Evolutionary conservation across 352 stramenopile species (phyloP), one percentile per base, ranked within the genome.

Genomic region (Globisporangium mamillatum): DNA sequence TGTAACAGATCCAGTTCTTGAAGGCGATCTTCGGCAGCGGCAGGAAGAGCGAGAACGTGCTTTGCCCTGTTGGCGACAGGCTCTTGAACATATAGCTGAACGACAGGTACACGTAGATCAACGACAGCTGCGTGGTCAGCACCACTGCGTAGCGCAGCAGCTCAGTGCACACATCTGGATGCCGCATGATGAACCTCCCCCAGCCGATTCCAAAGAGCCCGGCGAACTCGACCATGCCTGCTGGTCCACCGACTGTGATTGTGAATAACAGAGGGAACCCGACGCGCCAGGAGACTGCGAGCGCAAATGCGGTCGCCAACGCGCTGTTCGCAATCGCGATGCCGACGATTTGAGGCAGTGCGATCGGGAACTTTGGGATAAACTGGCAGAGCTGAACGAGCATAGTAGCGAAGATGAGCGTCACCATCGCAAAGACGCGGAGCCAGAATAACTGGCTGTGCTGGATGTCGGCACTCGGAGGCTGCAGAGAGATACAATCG

Each of bases 81-180:
- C 34, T 73, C 34, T 61, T 66, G 52, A 79, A 83, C 1, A 64
- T 50, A 57, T 74, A 72, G 61, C 69, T 72, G 64, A 72, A 83
- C 7, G 69, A 52, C 12, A 67, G 63, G 55, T 83, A 83, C 16
- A 83, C 66, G 18, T 75, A 59, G 50, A 59, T 66, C 63, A 56
- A 66, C 58, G 7, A 61, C 24, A 60, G 58, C 66, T 44, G 70
- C 36, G 57, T 73, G 66, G 3, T 69, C 20, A 62, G n/a, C 8
- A 69, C 10, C 5, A 69, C 3, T 18, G 16, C 2, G 29, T 50
- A 69, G 20, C 18, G 18, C 57, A 70, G 22, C 64, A 73, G 4
- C 58, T 34, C 12, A 66, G 44, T 1, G 9, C 22, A 20, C 5
- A 58, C 10, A 36, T 32, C 24, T 2, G 52, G 10, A 7, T 58